Base-by-base conservation (phyloP, 352 stramenopile species). In the Thraustochytrium aureum region DNA sequence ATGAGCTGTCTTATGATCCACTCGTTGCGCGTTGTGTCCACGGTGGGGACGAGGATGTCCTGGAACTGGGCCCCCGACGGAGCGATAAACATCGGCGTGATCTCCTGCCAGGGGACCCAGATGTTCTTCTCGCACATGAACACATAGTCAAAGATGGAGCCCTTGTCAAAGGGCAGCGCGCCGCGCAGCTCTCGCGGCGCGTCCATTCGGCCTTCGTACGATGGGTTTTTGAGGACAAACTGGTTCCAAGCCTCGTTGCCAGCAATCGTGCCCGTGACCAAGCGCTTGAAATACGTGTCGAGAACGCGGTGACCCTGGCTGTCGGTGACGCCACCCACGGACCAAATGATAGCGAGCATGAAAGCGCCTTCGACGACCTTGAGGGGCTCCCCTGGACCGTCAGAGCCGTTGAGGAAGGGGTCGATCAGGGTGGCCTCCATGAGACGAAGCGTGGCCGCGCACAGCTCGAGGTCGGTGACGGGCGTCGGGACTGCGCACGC, bases 21-120 rank as follows among this genome's bases (percentile, higher is more conserved):
- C 45, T 90, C 90, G 75, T 97, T 98, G 0, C 93, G 89, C 32
- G 91, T 96, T 1, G 94, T 98, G 75, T 98, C 94, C 76, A 93
- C 88, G 0, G 94, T 98, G 0, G 94, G 94, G 0, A 98, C 94
- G 20, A 98, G 87, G 87, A 98, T 94, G 2, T 90, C 90, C 7
- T 92, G 92, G 79, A 97, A 98, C 66, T 74, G 89, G 89, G 84
- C 97, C 96, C 14, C 92, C 90, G 35, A 88, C 86, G 4, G 92
- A 91, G 84, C 50, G 43, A 74, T 50, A 35, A 82, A 74, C 5
- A 33, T 37, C 32, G 59, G 73, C 26, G 59, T 82, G 30, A 82
- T 79, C 26, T 82, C 73, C 32, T 74, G n/a, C 64, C 61, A 74
- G 10, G 61, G 17, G 7, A 73, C 67, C 73, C 73, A 82, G 4